A percentile compares a stretch with the other conserved stretches of the same genome.
These are phyloP conservation scores for Colletotrichum lini DNA, from an alignment of 2,329 filamentous ascomycete species.

Conservation along the genomic window DNA sequence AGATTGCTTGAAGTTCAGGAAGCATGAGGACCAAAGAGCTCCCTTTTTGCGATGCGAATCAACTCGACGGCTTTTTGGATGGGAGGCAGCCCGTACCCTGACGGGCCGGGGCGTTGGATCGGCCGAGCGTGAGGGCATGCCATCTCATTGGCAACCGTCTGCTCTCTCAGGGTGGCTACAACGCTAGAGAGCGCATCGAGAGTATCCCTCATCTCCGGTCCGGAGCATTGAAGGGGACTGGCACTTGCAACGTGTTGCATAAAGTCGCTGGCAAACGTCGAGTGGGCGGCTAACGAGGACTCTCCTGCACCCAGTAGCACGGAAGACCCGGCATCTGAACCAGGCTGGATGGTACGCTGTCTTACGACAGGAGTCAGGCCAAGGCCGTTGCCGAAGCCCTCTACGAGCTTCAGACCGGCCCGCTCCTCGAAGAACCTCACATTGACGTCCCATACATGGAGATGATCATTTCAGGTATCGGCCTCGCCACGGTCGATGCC, in stretches of 20 bases:
- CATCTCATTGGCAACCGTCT: conserved; percentile 45
- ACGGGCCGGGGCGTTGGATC: not conserved
- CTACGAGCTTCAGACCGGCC: conserved; percentile 43
- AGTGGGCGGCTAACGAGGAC: conserved; percentile 61
- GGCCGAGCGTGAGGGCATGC: conserved; percentile 45
- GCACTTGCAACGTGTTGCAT: conserved; percentile 53
- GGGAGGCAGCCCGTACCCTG: conserved; percentile 29
- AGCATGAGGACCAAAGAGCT: not conserved
- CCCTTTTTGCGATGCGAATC: conserved; percentile 27
- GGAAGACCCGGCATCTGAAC: conserved; percentile 39
- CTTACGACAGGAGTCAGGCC: conserved; percentile 31
- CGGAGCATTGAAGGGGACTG: conserved; percentile 41
- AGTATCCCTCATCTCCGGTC: conserved; percentile 52
- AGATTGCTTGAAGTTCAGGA: not conserved
- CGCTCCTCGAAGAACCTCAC: conserved; percentile 43
- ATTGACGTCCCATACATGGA: conserved; percentile 29
- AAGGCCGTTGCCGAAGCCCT: conserved; percentile 37
- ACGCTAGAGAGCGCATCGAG: conserved; percentile 51
- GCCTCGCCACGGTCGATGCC: not conserved
- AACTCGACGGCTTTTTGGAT: conserved; percentile 31
- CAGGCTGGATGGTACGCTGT: conserved; percentile 43
- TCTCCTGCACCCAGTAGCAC: conserved; percentile 55
- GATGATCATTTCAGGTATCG: conserved; percentile 41
- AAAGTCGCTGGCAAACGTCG: conserved; percentile 62
- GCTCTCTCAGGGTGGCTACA: conserved; percentile 46